Evolutionary conservation across 1,139 yeast species (phyloP), one percentile per base, ranked within the genome.

Genomic region (Taiozyma onychis): DNA sequence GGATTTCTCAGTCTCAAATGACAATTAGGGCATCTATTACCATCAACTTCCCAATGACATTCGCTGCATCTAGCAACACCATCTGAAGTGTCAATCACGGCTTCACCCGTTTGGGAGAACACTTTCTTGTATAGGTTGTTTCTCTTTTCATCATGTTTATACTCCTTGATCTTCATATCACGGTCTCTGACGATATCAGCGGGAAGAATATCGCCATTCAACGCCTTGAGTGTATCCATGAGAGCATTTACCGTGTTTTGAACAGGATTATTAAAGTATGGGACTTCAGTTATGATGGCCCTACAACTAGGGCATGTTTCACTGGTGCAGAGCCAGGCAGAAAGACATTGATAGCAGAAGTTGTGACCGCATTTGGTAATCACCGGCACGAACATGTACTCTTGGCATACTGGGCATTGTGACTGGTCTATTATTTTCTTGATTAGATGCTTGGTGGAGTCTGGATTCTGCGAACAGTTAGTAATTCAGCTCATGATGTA

Each of bases 41-140:
- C 84, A 54, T 73, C 76, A 4, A 86, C 81, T 63, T 88, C 96
- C 95, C 95, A 88, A 59, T 83, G 88, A 64, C 96, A 88, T 50
- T 78, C 75, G 3, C 88, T 81, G 63, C 96, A 88, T 50, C 96
- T 69, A 0, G 86, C 81, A 8, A 88, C 90, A 2, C 91, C 93
- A 63, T 88, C 96, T 27, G 82, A 83, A 55, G 81, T 88, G 48
- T 73, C 76, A 48, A 85, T 86, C 3, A 83, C 70, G 0, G 83
- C 81, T 35, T 74, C 65, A 1, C 80, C 77, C 26, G 77, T 67
- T 41, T 61, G 62, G 24, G 72, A 67, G 64, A 85, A 85, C 8
- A 76, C 63, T 34, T 73, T 74, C 1, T 76, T 78, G 66, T 80
- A 81, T 37, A 81, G 58, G 2, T 62, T 61, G 18, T 71, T 67